phyloP scores from a whole-genome alignment of 495 filamentous ascomycete species.

The Geoglossum glabrum region DNA sequence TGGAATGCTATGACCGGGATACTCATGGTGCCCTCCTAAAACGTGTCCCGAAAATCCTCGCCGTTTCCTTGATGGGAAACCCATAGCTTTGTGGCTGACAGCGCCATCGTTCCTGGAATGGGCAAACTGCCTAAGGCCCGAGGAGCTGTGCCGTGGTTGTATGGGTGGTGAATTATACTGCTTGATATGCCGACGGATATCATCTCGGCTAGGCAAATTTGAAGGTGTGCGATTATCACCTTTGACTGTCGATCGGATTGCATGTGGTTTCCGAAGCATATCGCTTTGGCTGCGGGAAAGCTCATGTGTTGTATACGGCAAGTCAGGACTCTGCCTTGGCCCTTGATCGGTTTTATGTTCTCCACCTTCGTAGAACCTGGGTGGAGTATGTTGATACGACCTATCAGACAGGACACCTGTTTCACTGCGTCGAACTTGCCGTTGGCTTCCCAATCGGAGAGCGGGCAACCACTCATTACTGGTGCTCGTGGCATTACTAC shows the following conservation, averaged over 20 bases:
- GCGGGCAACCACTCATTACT: neutral
- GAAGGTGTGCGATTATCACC: neutral
- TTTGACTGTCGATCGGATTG: neutral
- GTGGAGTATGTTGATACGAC: neutral
- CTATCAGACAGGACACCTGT: neutral
- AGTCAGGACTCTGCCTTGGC: no score
- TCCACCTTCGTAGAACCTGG: neutral
- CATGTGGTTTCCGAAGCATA: neutral
- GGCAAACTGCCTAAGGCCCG: constrained; percentile 11
- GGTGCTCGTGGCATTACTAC: neutral
- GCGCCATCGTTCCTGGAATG: neutral
- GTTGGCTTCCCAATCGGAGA: neutral
- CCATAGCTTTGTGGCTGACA: neutral
- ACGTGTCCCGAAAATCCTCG: neutral
- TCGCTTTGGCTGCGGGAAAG: neutral
- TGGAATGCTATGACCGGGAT: neutral
- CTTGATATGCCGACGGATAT: neutral
- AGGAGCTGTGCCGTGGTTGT: constrained; percentile 3
- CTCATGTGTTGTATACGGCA: neutral
- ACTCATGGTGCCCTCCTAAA: neutral
- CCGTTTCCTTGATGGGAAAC: neutral
- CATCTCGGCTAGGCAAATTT: constrained; percentile 1
- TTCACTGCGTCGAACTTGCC: neutral
- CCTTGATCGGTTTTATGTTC: neutral
- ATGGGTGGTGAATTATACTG: constrained; percentile 1